Base-by-base conservation (phyloP, 2,329 filamentous ascomycete species). In the Elsinoe arachidis region DNA sequence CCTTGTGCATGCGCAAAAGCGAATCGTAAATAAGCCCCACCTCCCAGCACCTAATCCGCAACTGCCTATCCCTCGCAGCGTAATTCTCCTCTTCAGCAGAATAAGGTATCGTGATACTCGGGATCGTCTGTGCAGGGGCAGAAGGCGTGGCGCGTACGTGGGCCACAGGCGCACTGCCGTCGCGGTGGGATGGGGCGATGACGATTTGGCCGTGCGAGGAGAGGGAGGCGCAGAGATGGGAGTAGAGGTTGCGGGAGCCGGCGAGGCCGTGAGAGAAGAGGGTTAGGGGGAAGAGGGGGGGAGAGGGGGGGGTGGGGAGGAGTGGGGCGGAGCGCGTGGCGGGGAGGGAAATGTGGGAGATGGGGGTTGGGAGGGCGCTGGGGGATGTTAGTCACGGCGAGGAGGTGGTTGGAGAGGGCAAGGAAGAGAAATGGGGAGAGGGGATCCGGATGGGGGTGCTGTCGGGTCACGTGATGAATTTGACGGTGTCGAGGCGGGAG, bases 231-330 rank as follows among this genome's bases (percentile, higher is more conserved):
- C 81, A 85, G 21, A 95, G 74, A 66, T 91, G 86, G n/a, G 88
- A 92, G 73, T 95, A 95, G 10, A 88, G 83, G 65, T 93, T 93
- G 62, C 88, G 80, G 59, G 82, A 85, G 37, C 90, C 90, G 37
- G 87, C 90, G 1, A 95, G 77, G 0, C 90, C 90, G 67, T 95
- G 90, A 1, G 88, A 93, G 72, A 95, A 95, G 61, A 95, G 77
- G 75, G 90, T 84, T 0, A 89, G 86, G 0, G 90, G 89, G 86
- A 88, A 93, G 73, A 82, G 76, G 57, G 76, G 73, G 59, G 59
- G 82, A 66, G 59, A 75, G 59, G 67, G 74, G 1, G 70, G 69
- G 19, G 75, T 69, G 33, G 72, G 67, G 37, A 84, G 78, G 6
- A 91, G 70, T 5, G 78, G 76, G 10, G 87, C 87, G 67, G 90